phyloP scores from a whole-genome alignment of 495 filamentous ascomycete species.

The Annulohypoxylon nitens region DNA sequence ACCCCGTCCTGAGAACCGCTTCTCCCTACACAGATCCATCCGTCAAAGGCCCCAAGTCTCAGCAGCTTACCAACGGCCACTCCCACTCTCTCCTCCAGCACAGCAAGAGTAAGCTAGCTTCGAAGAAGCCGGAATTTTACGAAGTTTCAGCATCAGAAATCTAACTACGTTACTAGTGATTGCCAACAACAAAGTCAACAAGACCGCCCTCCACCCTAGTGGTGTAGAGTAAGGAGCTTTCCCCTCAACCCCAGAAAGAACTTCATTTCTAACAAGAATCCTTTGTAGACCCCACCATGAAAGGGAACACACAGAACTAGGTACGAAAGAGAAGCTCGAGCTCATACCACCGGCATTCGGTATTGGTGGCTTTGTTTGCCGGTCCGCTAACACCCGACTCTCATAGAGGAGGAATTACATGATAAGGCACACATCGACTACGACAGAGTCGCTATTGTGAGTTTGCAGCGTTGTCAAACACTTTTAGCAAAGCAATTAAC shows the following conservation, averaged over 20 bases:
- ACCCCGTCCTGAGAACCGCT: slow-evolving; percentile 62
- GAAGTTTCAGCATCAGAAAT: slow-evolving; percentile 41
- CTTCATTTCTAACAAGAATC: slow-evolving; percentile 52
- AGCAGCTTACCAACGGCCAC: slow-evolving; percentile 54
- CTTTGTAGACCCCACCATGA: slow-evolving; percentile 72
- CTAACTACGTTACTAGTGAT: slow-evolving; percentile 68
- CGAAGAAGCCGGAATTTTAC: slow-evolving; percentile 44
- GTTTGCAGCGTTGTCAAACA: slow-evolving; percentile 43
- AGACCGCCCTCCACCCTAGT: slow-evolving; percentile 86
- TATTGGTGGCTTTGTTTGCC: slow-evolving; percentile 15
- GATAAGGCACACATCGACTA: slow-evolving; percentile 99
- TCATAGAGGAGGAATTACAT: slow-evolving; percentile 89
- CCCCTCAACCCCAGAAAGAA: slow-evolving; percentile 29
- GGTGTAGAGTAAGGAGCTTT: slow-evolving; percentile 85
- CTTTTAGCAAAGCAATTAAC: slow-evolving; percentile 30
- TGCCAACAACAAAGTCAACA: slow-evolving; percentile 78
- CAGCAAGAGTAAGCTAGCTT: slow-evolving; percentile 58
- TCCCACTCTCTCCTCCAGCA: slow-evolving; percentile 45
- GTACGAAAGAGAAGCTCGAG: slow-evolving; percentile 48
- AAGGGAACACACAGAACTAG: slow-evolving; percentile 90
- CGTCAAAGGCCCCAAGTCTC: slow-evolving; percentile 62
- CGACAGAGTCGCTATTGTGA: slow-evolving; percentile 95
- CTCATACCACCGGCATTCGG: background rate
- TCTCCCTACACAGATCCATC: slow-evolving; percentile 65
- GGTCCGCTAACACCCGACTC: slow-evolving; percentile 42